Evolutionary conservation across 2,329 filamentous ascomycete genomes (phyloP).

Genomic region (Sporothrix brunneoviolacea): DNA sequence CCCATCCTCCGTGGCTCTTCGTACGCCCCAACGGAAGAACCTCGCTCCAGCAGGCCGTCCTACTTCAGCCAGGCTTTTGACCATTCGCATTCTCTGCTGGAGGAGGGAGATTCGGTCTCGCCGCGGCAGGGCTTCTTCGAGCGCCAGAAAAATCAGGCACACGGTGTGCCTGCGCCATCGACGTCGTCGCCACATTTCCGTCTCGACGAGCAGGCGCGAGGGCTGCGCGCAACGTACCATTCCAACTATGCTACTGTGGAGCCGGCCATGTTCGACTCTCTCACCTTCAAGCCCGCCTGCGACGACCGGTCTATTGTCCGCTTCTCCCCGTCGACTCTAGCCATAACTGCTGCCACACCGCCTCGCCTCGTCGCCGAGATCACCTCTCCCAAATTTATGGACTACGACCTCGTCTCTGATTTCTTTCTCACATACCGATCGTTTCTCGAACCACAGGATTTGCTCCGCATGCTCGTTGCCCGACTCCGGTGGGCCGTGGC

Average conservation of each 20-base stretch:
- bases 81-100: conserved; percentile 32
- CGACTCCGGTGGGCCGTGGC: conserved; percentile 81
- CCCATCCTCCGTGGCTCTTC: conserved; percentile 75
- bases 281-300: conserved; percentile 71
- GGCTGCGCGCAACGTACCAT: conserved; percentile 29
- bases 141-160: not conserved
- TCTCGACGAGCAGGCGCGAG: conserved; percentile 12
- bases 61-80: conserved; percentile 22
- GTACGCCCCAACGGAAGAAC: conserved; percentile 68
- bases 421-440: conserved; percentile 94
- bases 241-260: conserved; percentile 49
- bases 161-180: not conserved
- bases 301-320: conserved; percentile 78
- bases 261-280: conserved; percentile 72
- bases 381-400: conserved; percentile 88
- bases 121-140: conserved; percentile 9
- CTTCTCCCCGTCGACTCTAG: conserved; percentile 62
- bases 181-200: conserved; percentile 32
- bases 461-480: conserved; percentile 78
- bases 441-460: conserved; percentile 69
- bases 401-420: conserved; percentile 94
- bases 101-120: conserved; percentile 22
- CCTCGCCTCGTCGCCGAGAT: conserved; percentile 91
- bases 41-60: conserved; percentile 49
- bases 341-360: conserved; percentile 84